Conservation (phyloP, 768 basidiomycete genomes). For the Austroboletus eburneus region DNA sequence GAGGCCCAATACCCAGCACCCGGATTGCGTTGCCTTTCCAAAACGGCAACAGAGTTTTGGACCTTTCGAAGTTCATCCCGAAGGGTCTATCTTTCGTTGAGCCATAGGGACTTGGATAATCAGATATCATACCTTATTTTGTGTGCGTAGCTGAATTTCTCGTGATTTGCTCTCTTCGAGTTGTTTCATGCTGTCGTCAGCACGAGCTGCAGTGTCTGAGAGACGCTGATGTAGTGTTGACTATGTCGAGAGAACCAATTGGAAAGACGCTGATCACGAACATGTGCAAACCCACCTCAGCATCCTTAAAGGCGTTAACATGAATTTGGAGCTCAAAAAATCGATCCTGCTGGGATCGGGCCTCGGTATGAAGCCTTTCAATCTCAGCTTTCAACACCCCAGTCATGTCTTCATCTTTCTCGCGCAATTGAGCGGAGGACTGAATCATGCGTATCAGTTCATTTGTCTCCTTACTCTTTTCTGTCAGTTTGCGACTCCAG, state of each 20-base stretch:
- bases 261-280: neutral
- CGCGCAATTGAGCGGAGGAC: slow-evolving; percentile 52
- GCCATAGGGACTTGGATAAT: neutral
- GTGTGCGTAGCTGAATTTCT: slow-evolving; percentile 64
- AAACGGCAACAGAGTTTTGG: slow-evolving; percentile 84
- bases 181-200: slow-evolving; percentile 55
- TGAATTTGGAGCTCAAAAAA: slow-evolving; percentile 52
- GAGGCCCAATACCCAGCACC: slow-evolving; percentile 81
- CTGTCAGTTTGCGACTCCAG: slow-evolving; percentile 80
- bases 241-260: slow-evolving; percentile 31
- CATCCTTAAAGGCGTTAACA: slow-evolving; percentile 46
- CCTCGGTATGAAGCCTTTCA: slow-evolving; percentile 45
- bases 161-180: slow-evolving; percentile 69
- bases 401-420: slow-evolving; percentile 52
- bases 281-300: slow-evolving; percentile 50
- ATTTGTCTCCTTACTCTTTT: slow-evolving; percentile 76
- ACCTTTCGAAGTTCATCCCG: slow-evolving; percentile 95
- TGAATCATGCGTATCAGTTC: slow-evolving; percentile 59
- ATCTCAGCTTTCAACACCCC: slow-evolving; percentile 53
- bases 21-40: slow-evolving; percentile 89
- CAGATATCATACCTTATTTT: slow-evolving; percentile 65
- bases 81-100: slow-evolving; percentile 54
- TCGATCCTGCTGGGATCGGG: slow-evolving; percentile 46
- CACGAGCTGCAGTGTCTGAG: slow-evolving; percentile 46
- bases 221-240: slow-evolving; percentile 41